Conservation (phyloP, 257 asterid genomes). For the Fraxinus cuspidata region DNA sequence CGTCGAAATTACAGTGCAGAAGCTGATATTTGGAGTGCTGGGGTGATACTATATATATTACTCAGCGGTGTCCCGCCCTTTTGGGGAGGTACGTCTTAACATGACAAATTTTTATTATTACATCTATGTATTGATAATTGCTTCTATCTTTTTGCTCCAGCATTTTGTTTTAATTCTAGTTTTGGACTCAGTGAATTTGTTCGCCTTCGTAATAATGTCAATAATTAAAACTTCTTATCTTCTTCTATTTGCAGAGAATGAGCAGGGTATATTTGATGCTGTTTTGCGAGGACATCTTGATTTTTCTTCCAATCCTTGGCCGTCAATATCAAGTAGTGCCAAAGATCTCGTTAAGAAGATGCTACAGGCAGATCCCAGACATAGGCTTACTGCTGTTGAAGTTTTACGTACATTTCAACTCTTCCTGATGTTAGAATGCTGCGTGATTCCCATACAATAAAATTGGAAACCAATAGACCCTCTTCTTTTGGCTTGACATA, state of each 20-base stretch:
- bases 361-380: conserved; percentile 80
- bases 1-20: conserved; percentile 75
- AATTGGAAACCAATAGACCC: conserved; percentile 5
- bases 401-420: conserved; percentile 66
- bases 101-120: neutral
- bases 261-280: conserved; percentile 83
- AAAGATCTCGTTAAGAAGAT: conserved; percentile 96
- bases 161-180: neutral
- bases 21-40: conserved; percentile 95
- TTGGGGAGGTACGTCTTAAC: conserved; percentile 70
- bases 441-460: neutral
- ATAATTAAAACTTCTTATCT: neutral
- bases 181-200: neutral
- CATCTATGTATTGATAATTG: neutral
- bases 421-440: conserved; percentile 1
- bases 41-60: conserved; percentile 77
- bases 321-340: conserved; percentile 91
- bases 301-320: conserved; percentile 90
- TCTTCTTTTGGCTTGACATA: neutral
- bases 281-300: conserved; percentile 79
- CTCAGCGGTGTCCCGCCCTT: conserved; percentile 93
- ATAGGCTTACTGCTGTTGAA: conserved; percentile 69
- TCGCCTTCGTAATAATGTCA: neutral
- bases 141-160: neutral
- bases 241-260: conserved; percentile 62